These are phyloP conservation scores for Botrytis squamosa DNA, from an alignment of 2,329 filamentous ascomycete species.

Conservation along the genomic window DNA sequence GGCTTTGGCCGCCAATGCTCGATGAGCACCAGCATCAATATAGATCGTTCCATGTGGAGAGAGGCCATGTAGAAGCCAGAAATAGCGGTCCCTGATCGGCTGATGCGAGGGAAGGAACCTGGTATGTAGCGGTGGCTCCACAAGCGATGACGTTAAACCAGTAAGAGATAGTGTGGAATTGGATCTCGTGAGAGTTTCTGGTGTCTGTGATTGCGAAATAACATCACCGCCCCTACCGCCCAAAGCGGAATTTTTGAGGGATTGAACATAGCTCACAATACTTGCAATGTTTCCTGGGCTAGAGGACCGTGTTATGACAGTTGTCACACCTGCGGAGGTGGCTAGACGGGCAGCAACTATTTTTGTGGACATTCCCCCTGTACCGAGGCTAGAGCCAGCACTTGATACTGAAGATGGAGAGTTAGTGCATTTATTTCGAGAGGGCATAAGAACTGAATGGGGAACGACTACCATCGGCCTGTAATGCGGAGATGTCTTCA, in stretches of 20 bases:
- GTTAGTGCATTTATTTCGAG: not conserved
- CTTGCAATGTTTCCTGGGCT: conserved; percentile 86
- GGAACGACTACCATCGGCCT: conserved; percentile 65
- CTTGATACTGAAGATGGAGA: conserved; percentile 63
- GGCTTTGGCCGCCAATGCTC: conserved; percentile 77
- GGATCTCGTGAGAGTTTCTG: conserved; percentile 23
- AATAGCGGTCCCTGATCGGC: conserved; percentile 88
- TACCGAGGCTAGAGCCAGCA: conserved; percentile 84
- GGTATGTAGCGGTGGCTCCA: conserved; percentile 72
- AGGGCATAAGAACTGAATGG: not conserved
- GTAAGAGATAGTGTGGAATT: conserved; percentile 25
- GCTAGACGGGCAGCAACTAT: conserved; percentile 90
- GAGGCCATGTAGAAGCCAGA: conserved; percentile 94
- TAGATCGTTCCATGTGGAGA: conserved; percentile 87
- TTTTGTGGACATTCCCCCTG: conserved; percentile 96
- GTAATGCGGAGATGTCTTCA: conserved; percentile 77
- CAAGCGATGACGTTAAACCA: conserved; percentile 21
- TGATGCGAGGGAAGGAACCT: conserved; percentile 83
- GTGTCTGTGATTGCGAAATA: conserved; percentile 28
- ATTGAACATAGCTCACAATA: conserved; percentile 80
- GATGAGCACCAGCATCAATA: conserved; percentile 86
- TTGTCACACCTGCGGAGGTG: conserved; percentile 92
- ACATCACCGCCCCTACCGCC: conserved; percentile 23
- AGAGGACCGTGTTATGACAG: conserved; percentile 91
- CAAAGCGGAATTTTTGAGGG: conserved; percentile 45